phyloP scores from a whole-genome alignment of 2,329 filamentous ascomycete species.

The Periconia digitata region DNA sequence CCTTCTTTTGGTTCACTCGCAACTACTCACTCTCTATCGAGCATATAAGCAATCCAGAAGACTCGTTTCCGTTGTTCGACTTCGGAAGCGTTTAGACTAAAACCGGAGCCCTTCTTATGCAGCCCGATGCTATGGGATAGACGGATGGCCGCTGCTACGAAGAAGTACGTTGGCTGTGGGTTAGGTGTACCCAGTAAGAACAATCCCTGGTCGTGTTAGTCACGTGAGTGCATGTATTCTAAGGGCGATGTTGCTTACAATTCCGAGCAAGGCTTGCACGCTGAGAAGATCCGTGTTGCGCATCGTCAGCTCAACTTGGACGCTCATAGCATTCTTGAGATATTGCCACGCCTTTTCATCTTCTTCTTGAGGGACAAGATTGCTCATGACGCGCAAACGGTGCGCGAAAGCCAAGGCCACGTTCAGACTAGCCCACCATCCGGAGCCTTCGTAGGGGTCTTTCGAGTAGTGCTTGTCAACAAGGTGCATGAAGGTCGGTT shows the following conservation, averaged over 20 bases:
- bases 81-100: slow-evolving; percentile 90
- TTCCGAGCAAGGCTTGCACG: slow-evolving; percentile 89
- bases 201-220: slow-evolving; percentile 57
- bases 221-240: slow-evolving; percentile 1
- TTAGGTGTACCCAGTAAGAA: slow-evolving; percentile 97
- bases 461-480: slow-evolving; percentile 91
- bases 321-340: slow-evolving; percentile 93
- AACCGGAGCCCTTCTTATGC: slow-evolving; percentile 89
- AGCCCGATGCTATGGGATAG: slow-evolving; percentile 92
- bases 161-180: slow-evolving; percentile 88
- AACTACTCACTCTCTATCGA: slow-evolving; percentile 65
- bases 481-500: slow-evolving; percentile 97
- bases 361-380: slow-evolving; percentile 84
- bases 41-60: slow-evolving; percentile 75
- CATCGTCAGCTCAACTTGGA: slow-evolving; percentile 91
- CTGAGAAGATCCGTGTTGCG: slow-evolving; percentile 93
- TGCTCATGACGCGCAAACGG: slow-evolving; percentile 91
- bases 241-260: slow-evolving; percentile 54
- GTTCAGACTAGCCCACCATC: slow-evolving; percentile 98
- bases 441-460: slow-evolving; percentile 90
- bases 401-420: slow-evolving; percentile 92
- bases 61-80: slow-evolving; percentile 85
- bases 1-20: background rate
- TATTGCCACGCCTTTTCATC: slow-evolving; percentile 95
- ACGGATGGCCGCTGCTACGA: slow-evolving; percentile 87